Base-by-base conservation (phyloP, 305 asterid species). In the Fraxinus sp. region DNA sequence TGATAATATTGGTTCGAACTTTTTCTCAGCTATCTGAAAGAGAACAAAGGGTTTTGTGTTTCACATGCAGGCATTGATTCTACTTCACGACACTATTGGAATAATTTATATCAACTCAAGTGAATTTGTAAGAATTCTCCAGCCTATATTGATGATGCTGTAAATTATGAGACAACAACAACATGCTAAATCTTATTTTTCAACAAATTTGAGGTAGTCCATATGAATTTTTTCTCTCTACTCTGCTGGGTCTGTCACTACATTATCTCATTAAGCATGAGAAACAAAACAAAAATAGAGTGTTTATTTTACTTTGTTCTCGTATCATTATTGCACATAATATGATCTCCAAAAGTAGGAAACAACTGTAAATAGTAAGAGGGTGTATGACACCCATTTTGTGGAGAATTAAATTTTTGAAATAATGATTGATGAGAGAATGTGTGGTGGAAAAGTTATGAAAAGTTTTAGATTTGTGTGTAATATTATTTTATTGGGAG, bases 111-210 rank as follows among this genome's bases (percentile, higher is more conserved):
- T 71, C 68, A 77, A 71, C 22, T 46, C 71, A 81, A 14, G 57
- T 13, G 16, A 43, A 73, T 70, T 84, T 80, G 49, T 35, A n/a
- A 26, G 75, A 80, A 78, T 59, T 77, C 46, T 8, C 74, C 77
- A 57, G 57, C 75, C 20, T 3, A 28, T 26, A 68, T 64, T 46
- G n/a, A 11, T 11, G 57, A 46, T 46, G 3, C 6, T 64, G 30
- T 28, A 30, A 26, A 68, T 26, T 11, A 68, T 0, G 10, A 28
- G 18, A 68, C 75, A 11, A 68, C 16, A 3, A 3, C 14, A 2
- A 52, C 20, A 52, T 18, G 5, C 64, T 46, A 46, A 55, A 55
- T 55, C 24, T 55, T n/a, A 55, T n/a, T 16, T 64, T 20, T 64
- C 35, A 24, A 64, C 72, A 64, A 64, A 64, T 26, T 68, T 68